A percentile compares a stretch with the other conserved stretches of the same genome.
Conservation (phyloP, 2,329 filamentous ascomycete genomes). For the Teratosphaeria nubilosa region DNA sequence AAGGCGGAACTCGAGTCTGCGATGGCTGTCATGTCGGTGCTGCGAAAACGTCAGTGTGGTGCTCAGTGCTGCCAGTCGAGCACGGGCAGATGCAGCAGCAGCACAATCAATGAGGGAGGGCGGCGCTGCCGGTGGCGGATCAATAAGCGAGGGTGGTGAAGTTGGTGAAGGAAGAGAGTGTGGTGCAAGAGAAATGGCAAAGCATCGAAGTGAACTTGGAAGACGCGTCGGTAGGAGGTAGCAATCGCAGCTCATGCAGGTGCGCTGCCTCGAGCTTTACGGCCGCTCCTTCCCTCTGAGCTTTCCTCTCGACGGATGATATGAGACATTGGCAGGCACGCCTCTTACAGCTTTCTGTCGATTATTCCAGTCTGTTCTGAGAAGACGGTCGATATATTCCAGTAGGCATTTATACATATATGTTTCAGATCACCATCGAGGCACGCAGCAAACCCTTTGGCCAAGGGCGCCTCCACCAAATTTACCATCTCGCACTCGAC, state of each 20-base stretch:
- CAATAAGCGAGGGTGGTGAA: background rate
- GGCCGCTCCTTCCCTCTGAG: background rate
- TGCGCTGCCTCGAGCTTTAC: background rate
- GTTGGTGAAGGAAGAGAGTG: background rate
- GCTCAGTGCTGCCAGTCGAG: background rate
- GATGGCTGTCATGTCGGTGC: background rate
- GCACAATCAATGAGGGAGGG: background rate
- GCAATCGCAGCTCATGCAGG: background rate
- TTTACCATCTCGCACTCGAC: background rate
- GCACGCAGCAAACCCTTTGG: background rate
- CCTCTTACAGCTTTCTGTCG: background rate
- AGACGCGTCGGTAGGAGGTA: background rate
- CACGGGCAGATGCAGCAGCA: background rate
- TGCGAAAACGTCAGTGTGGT: background rate
- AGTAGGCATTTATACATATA: no score
- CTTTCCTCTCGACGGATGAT: background rate
- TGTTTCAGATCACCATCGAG: background rate
- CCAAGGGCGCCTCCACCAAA: background rate
- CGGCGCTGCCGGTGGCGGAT: background rate
- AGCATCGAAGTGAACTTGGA: background rate
- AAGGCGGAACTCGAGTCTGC: background rate
- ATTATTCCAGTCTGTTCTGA: background rate
- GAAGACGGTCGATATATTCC: background rate
- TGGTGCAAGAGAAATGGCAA: background rate
- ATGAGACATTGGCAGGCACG: background rate